Evolutionary conservation across 306 rosid genomes (phyloP).

Genomic region (Amphicarpaea edgeworthii): DNA sequence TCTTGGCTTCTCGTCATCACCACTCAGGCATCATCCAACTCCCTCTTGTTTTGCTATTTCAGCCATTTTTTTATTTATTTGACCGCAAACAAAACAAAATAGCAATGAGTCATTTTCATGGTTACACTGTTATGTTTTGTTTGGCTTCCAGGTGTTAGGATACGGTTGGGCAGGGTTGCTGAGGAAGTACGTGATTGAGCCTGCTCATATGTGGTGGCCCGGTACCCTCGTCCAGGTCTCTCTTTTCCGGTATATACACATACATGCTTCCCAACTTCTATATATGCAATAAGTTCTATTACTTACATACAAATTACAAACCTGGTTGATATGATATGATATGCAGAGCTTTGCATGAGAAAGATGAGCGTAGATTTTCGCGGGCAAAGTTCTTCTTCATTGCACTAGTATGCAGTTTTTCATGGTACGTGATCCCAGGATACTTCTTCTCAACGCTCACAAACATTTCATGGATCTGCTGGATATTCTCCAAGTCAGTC

Average conservation of each 20-base stretch:
- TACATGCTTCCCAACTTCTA: too few species aligned
- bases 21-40: conserved; percentile 53
- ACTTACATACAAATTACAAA: not conserved
- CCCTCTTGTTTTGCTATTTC: not conserved
- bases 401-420: conserved; percentile 69
- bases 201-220: conserved; percentile 97
- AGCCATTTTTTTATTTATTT: too few species aligned
- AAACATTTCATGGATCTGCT: conserved; percentile 78
- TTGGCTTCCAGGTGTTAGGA: conserved; percentile 65
- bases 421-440: conserved; percentile 74
- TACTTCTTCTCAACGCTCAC: conserved; percentile 73
- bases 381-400: conserved; percentile 73
- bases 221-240: conserved; percentile 76
- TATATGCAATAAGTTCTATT: too few species aligned
- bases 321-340: not conserved
- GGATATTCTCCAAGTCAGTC: conserved; percentile 77
- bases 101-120: too few species aligned
- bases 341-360: conserved; percentile 78
- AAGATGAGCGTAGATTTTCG: conserved; percentile 57
- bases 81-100: too few species aligned
- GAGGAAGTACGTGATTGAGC: conserved; percentile 81
- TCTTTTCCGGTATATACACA: conserved; percentile 83
- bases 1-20: conserved; percentile 64
- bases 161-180: conserved; percentile 88
- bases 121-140: not conserved